phyloP scores from a whole-genome alignment of 2,329 filamentous ascomycete genomes.

The Pseudocercospora crystallina region DNA sequence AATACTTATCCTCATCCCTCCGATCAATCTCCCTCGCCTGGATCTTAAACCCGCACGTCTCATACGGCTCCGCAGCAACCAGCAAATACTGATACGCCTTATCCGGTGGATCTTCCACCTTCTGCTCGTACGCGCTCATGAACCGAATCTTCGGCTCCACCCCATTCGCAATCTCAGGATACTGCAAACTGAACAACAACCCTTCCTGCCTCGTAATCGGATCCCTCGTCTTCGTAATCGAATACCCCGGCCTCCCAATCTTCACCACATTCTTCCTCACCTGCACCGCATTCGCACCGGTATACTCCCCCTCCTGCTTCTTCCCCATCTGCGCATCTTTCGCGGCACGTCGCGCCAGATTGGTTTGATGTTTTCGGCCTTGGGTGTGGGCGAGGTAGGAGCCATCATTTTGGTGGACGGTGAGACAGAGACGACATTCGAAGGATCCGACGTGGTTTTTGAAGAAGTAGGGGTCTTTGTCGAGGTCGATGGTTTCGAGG shows the following conservation, averaged over 20 bases:
- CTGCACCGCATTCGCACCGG: slow-evolving; percentile 69
- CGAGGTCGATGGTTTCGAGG: slow-evolving; percentile 96
- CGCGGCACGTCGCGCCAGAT: slow-evolving; percentile 92
- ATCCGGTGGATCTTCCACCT: slow-evolving; percentile 85
- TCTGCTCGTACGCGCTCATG: slow-evolving; percentile 97
- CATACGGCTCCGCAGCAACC: slow-evolving; percentile 94
- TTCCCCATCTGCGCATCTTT: slow-evolving; percentile 89
- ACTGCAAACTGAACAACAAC: slow-evolving; percentile 92
- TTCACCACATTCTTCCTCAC: slow-evolving; percentile 84
- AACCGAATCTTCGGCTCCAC: slow-evolving; percentile 83
- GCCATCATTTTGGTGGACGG: slow-evolving; percentile 97
- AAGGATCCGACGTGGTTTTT: slow-evolving; percentile 98
- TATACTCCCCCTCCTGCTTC: slow-evolving; percentile 57
- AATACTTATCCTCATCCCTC: slow-evolving; percentile 83
- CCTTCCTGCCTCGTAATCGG: slow-evolving; percentile 85
- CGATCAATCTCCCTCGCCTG: slow-evolving; percentile 91
- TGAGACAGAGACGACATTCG: slow-evolving; percentile 94
- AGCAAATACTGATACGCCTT: slow-evolving; percentile 93
- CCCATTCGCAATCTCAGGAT: slow-evolving; percentile 79
- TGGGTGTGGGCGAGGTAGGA: slow-evolving; percentile 98
- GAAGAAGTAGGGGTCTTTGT: slow-evolving; percentile 99
- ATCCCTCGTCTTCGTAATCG: slow-evolving; percentile 94
- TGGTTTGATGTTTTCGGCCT: slow-evolving; percentile 98
- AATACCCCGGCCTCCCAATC: slow-evolving; percentile 94
- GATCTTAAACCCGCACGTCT: slow-evolving; percentile 95